Percentiles rank a stretch among this genome's conserved stretches.
phyloP scores from a whole-genome alignment of 345 rosid species.

The Salix viminalis region DNA sequence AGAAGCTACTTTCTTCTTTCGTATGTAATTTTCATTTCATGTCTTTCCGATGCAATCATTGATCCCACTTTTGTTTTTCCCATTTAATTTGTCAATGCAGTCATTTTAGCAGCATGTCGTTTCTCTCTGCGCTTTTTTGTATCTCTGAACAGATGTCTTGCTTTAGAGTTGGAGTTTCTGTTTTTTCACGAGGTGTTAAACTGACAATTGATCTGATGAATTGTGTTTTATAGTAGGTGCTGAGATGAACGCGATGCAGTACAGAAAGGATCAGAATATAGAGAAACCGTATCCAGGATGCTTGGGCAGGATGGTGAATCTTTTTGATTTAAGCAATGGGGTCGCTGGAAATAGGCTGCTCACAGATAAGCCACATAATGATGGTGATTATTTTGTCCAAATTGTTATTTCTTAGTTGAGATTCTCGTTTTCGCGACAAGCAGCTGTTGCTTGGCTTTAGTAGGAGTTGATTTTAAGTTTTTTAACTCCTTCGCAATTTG shows the following conservation, averaged over 20 bases:
- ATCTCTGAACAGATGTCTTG: background rate
- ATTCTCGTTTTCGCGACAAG: background rate
- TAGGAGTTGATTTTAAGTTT: background rate
- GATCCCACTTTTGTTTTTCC: background rate
- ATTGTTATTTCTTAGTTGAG: background rate
- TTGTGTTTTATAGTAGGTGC: slow-evolving; percentile 29
- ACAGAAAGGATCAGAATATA: slow-evolving; percentile 40
- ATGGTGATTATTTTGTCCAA: slow-evolving; percentile 44
- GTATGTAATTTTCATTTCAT: background rate
- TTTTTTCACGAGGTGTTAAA: background rate
- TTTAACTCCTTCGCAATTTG: background rate
- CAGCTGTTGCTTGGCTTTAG: background rate
- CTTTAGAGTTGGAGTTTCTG: background rate
- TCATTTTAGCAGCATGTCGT: background rate
- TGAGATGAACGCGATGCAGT: slow-evolving; percentile 56
- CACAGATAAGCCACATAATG: slow-evolving; percentile 41
- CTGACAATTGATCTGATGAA: background rate
- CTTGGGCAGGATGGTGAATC: slow-evolving; percentile 53
- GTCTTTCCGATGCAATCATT: background rate
- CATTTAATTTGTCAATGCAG: background rate
- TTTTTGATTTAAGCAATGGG: slow-evolving; percentile 62
- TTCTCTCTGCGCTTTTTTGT: background rate
- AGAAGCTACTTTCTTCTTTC: background rate
- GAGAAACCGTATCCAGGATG: slow-evolving; percentile 70
- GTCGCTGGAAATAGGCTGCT: slow-evolving; percentile 50